Base-by-base conservation (phyloP, 2,329 filamentous ascomycete species). In the Fonsecaea erecta region DNA sequence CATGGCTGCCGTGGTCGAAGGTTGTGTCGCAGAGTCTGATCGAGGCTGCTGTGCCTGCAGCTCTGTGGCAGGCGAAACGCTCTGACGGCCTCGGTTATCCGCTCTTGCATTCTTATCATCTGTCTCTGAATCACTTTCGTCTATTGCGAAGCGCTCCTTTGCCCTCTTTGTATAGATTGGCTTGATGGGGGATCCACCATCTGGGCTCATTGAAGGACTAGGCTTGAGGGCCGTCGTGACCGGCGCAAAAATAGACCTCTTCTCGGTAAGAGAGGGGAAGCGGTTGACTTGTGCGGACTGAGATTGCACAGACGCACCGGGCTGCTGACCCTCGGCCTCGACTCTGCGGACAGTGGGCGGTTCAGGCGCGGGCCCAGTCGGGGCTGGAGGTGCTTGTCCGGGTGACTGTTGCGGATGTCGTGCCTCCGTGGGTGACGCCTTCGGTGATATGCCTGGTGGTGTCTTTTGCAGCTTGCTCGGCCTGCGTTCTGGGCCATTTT, bases 391-490 rank as follows among this genome's bases (percentile, higher is more conserved):
- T 14, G 60, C 26, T 9, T 30, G 57, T 34, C 46, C 43, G 1
- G 26, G 43, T 40, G 60, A 30, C 48, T 63, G 66, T 24, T 51
- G 78, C 11, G 65, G 66, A 43, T 57, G 61, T 40, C 61, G 59
- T 34, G 56, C 26, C 24, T 72, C 70, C 8, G 68, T 71, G 21
- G 75, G 70, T 32, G 77, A 76, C 16, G 72, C 53, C 24, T 73
- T 76, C 16, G 75, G 73, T n/a, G 72, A 73, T 35, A 61, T 65
- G 16, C 60, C 28, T 1, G 85, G 83, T 63, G 84, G 84, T 62
- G 85, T 84, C 76, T 93, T 93, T 73, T 92, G 89, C 59, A 92
- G 80, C 75, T 92, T 93, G 78, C 85, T 87, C 2, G 85, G 77
- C 62, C 85, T 82, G 65, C 87, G 82, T 69, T 89, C 86, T 9